A percentile compares a stretch with the other conserved stretches of the same genome.
These are phyloP conservation scores for Eucalyptus viminalis DNA, from an alignment of 345 rosid genomes.

Conservation along the genomic window DNA sequence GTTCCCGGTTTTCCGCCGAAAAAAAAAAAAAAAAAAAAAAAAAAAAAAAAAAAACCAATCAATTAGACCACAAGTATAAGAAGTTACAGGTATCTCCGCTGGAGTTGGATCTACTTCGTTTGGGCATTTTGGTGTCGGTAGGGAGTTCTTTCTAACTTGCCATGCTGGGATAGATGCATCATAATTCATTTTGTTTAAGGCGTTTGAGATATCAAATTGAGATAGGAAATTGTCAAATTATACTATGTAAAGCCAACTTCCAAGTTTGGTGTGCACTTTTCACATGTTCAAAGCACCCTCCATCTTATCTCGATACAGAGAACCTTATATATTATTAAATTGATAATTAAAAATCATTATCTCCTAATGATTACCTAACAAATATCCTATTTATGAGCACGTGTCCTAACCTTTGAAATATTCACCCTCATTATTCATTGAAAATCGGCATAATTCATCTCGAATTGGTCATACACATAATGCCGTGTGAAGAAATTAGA, in stretches of 20 bases:
- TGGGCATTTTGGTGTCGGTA: neutral
- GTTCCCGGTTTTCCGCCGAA: neutral
- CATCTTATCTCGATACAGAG: neutral
- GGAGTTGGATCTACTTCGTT: neutral
- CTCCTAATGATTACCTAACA: neutral
- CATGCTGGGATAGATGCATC: neutral
- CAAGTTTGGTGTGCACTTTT: neutral
- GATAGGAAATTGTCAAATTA: neutral
- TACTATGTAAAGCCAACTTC: neutral
- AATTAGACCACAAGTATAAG: neutral
- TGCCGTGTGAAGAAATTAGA: neutral
- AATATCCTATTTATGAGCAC: neutral
- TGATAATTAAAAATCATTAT: neutral
- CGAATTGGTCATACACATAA: neutral
- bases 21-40: neutral
- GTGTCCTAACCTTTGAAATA: neutral
- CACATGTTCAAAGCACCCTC: neutral
- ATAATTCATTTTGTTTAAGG: neutral
- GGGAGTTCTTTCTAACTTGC: neutral
- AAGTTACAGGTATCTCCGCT: neutral
- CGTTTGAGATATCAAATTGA: neutral
- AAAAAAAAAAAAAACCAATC: neutral
- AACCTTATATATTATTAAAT: neutral
- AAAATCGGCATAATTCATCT: neutral
- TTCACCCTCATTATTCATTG: neutral